Percentiles rank a stretch among this genome's conserved stretches.
Conservation (phyloP, 805 yeast genomes). For the Starmera caribaea region DNA sequence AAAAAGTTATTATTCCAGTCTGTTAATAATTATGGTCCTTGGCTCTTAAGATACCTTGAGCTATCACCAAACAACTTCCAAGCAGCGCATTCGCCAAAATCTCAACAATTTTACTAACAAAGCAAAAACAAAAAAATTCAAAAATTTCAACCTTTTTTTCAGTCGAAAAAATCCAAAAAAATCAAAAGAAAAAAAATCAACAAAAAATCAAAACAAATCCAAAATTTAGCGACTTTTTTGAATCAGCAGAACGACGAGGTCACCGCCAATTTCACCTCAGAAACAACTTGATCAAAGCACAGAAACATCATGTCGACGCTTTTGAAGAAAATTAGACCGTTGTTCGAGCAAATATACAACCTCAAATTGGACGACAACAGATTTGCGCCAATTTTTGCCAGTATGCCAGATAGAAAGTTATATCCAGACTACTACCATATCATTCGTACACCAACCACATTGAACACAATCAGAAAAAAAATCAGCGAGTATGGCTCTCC, state of each 20-base stretch:
- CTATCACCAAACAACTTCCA: too few relatives aligned
- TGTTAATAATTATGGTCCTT: too few relatives aligned
- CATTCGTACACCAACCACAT: slow-evolving; percentile 73
- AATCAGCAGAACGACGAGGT: not conserved
- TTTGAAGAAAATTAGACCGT: slow-evolving; percentile 13
- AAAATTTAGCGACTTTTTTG: not conserved
- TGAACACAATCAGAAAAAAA: slow-evolving; percentile 57
- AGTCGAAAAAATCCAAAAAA: not conserved
- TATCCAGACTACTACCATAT: slow-evolving; percentile 71
- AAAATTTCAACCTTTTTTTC: too few relatives aligned
- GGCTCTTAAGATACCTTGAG: too few relatives aligned
- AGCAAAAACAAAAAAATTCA: too few relatives aligned
- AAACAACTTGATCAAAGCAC: not conserved
- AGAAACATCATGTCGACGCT: slow-evolving; percentile 1
- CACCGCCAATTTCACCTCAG: too few relatives aligned
- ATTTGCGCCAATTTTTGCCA: slow-evolving; percentile 50
- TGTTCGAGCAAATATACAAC: slow-evolving; percentile 29
- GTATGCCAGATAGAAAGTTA: slow-evolving; percentile 62
- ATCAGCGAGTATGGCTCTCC: slow-evolving; percentile 48
- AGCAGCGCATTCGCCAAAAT: too few relatives aligned
- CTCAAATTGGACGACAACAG: slow-evolving; percentile 28
- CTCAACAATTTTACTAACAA: too few relatives aligned
- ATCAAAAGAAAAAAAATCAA: not conserved
- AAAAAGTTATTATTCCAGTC: too few relatives aligned
- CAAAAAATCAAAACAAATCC: not conserved